Conservation (phyloP, 495 filamentous ascomycete species). For the Beverwykella pulmonaria region DNA sequence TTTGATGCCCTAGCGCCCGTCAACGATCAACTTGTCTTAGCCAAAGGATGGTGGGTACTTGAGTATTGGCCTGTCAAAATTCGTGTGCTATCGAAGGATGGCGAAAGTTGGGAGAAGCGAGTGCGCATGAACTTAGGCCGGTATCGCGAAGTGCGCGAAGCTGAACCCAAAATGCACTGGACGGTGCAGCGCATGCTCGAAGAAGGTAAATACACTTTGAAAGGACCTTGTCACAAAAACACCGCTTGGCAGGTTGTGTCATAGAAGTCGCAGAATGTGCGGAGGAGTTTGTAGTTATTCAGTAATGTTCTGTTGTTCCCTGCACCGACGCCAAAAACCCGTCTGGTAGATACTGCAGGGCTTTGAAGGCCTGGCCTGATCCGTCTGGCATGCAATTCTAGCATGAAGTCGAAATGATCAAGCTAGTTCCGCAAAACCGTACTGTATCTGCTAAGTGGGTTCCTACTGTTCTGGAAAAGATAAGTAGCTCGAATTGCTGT, state of each 20-base stretch:
- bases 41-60: slow-evolving; percentile 48
- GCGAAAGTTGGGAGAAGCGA: slow-evolving; percentile 42
- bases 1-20: slow-evolving; percentile 43
- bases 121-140: slow-evolving; percentile 43
- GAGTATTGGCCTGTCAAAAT: slow-evolving; percentile 49
- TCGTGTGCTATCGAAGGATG: slow-evolving; percentile 28
- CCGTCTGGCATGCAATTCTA: too few relatives aligned
- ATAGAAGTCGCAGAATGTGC: neutral
- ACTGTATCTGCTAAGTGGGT: too few relatives aligned
- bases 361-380: too few relatives aligned
- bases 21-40: slow-evolving; percentile 41
- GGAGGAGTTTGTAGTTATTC: too few relatives aligned
- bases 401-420: too few relatives aligned
- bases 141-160: slow-evolving; percentile 40
- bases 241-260: slow-evolving; percentile 27
- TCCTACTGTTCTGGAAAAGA: too few relatives aligned
- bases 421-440: too few relatives aligned
- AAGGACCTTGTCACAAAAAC: neutral
- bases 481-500: too few relatives aligned
- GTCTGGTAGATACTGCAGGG: too few relatives aligned
- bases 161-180: slow-evolving; percentile 48
- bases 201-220: slow-evolving; percentile 19
- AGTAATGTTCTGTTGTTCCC: too few relatives aligned
- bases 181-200: slow-evolving; percentile 35
- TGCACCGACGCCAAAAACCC: too few relatives aligned